A percentile compares a stretch with the other conserved stretches of the same genome.
Conservation (phyloP, 2,329 filamentous ascomycete species). For the Aureobasidium sp. region DNA sequence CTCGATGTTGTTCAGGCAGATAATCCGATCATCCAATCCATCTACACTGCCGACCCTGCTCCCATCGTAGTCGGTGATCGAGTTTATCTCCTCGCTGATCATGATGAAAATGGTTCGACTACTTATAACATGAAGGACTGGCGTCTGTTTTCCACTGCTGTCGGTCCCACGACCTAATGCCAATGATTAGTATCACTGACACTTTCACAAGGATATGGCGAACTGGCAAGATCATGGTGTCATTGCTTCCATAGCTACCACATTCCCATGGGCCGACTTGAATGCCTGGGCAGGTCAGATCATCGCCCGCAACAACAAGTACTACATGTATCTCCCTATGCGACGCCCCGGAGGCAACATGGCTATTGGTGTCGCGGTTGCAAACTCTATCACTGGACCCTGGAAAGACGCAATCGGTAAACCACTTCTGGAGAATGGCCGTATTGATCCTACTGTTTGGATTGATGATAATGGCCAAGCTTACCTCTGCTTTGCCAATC, state of each 20-base stretch:
- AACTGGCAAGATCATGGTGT: neutral
- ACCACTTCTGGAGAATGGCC: constrained; percentile 9
- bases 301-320: constrained; percentile 9
- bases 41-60: constrained; percentile 13
- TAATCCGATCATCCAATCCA: neutral
- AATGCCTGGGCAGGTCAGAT: constrained; percentile 12
- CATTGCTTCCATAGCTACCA: neutral
- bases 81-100: constrained; percentile 11
- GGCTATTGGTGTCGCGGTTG: constrained; percentile 13
- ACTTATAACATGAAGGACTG: constrained; percentile 15
- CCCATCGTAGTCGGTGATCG: constrained; percentile 10
- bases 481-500: constrained; percentile 12
- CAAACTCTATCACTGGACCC: constrained; percentile 6
- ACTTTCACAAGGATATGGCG: neutral
- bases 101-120: constrained; percentile 10
- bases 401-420: constrained; percentile 14
- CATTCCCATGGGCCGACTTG: neutral
- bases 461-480: constrained; percentile 12
- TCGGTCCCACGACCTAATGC: neutral
- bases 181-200: neutral
- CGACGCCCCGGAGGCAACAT: neutral
- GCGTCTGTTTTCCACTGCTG: constrained; percentile 6
- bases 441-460: constrained; percentile 11
- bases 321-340: constrained; percentile 13
- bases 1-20: neutral